Conservation (phyloP, 257 asterid genomes). For the Capsicum rhomboideum region DNA sequence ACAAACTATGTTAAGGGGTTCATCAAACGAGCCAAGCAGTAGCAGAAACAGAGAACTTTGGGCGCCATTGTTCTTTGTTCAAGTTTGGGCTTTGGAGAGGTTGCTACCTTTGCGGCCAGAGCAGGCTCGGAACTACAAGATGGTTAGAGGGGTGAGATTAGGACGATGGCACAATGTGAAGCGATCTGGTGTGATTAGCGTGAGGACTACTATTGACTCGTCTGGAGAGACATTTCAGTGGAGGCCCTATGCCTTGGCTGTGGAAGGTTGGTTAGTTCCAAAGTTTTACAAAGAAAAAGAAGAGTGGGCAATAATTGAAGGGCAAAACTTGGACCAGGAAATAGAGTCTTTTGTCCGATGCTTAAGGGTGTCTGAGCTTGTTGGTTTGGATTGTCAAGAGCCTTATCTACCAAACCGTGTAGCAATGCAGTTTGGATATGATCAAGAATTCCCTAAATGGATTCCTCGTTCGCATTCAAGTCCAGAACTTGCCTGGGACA, state of each 20-base stretch:
- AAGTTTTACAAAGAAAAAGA: conserved; percentile 17
- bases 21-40: not conserved
- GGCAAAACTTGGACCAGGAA: not conserved
- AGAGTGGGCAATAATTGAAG: not conserved
- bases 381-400: conserved; percentile 26
- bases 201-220: conserved; percentile 17
- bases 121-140: conserved; percentile 7
- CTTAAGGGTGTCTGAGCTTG: conserved; percentile 16
- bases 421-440: conserved; percentile 30
- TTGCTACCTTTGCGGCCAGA: conserved; percentile 12
- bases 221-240: conserved; percentile 18
- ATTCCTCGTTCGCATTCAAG: not conserved
- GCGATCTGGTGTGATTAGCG: conserved; percentile 1
- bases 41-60: conserved; percentile 1
- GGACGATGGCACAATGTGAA: conserved; percentile 18
- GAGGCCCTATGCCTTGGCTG: conserved; percentile 21
- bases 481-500: not conserved
- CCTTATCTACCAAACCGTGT: conserved; percentile 27
- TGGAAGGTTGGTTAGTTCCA: conserved; percentile 18
- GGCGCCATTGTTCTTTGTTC: conserved; percentile 23
- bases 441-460: conserved; percentile 26
- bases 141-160: conserved; percentile 3
- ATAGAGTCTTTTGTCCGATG: conserved; percentile 16
- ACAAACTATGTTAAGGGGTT: conserved; percentile 1
- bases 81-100: conserved; percentile 48